These are phyloP conservation scores for Aspergillus vadensis DNA, from an alignment of 2,329 filamentous ascomycete genomes.

Conservation along the genomic window DNA sequence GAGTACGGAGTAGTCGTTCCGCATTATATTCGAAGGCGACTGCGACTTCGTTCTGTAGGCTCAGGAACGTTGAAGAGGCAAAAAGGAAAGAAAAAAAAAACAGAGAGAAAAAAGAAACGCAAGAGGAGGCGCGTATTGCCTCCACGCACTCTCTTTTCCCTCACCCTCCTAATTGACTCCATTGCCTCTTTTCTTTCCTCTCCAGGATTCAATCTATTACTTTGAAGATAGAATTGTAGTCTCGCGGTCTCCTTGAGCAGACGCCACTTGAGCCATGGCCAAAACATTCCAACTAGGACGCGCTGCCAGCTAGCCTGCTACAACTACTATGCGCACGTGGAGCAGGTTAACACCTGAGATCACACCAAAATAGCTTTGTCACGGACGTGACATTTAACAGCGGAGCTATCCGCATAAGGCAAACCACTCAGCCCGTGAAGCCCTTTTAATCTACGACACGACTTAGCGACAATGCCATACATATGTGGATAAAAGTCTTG, in stretches of 20 bases:
- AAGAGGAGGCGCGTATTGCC: not conserved
- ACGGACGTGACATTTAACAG: constrained; percentile 11
- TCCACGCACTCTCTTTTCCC: not conserved
- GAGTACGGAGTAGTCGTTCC: not conserved
- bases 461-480: constrained; percentile 3
- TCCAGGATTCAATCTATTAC: not conserved
- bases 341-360: constrained; percentile 13
- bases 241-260: not conserved
- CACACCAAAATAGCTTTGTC: constrained; percentile 23
- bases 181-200: not conserved
- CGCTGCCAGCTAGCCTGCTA: constrained; percentile 1
- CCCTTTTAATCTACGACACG: not conserved
- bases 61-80: not conserved
- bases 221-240: not conserved
- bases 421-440: not conserved
- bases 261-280: not conserved
- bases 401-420: constrained; percentile 1
- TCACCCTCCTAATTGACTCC: not conserved
- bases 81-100: not conserved
- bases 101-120: not conserved
- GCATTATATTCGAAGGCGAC: not conserved
- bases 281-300: constrained; percentile 7
- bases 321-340: constrained; percentile 21
- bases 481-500: not conserved
- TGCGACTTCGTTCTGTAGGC: not conserved